Base-by-base conservation (phyloP, 2,329 filamentous ascomycete genomes). In the Paecilomyces formosus region DNA sequence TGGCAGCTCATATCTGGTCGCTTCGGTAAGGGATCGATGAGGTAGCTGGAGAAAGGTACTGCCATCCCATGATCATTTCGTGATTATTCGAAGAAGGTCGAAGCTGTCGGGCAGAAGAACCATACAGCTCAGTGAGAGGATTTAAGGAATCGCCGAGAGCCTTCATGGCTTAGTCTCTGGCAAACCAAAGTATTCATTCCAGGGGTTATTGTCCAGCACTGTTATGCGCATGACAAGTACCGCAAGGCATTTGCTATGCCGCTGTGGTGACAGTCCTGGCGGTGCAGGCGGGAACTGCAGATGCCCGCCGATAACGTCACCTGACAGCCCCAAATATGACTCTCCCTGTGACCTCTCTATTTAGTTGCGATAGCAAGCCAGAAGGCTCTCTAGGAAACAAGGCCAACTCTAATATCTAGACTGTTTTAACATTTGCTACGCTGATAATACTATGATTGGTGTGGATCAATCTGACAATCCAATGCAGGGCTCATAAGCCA, bases 1-100 rank as follows among this genome's bases (percentile, higher is more conserved):
- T 85, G 81, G 77, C 88, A 91, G 69, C 83, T 84, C 86, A 90
- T 89, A 60, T 69, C 76, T 73, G 64, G 58, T 58, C 60, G 58
- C n/a, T 24, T 58, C 35, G 61, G 62, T 50, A 60, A 55, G 60
- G 55, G 31, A 51, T 39, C 58, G 61, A 62, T 55, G 33, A 54
- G 55, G 58, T 54, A 55, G 58, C 58, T 58, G 60, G 62, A 58
- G 24, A 58, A 31, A 49, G 54, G 11, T 15, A n/a, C 55, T 57
- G 58, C 53, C 26, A 49, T 61, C 59, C 56, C 62, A 64, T 65
- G 26, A 60, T 64, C 53, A 33, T 24, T 45, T 55, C 24, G 11
- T 55, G 31, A 33, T 26, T 18, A 15, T 26, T 28, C 33, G 30
- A 55, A 24, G 24, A 35, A 15, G 54, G 54, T 26, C 18, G 54